Conservation (phyloP, 371 early-diverging fungal genomes). For the Apophysomyces ossiformis region DNA sequence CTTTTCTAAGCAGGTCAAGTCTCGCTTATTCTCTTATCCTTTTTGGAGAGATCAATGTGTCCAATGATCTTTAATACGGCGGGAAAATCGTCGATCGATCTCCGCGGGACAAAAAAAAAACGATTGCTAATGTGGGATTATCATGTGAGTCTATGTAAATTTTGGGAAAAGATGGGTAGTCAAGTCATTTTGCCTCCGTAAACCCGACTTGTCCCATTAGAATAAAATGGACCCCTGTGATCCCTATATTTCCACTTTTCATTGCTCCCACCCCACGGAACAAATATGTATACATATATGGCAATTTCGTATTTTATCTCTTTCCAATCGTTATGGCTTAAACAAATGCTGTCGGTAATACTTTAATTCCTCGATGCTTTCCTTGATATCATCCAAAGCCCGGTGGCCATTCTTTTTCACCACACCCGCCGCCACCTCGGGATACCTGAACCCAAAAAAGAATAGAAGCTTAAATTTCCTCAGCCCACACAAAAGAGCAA, state of each 20-base stretch:
- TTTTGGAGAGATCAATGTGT: too few relatives aligned
- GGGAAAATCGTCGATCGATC: conserved; percentile 9
- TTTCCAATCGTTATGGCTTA: conserved; percentile 4
- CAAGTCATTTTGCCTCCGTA: not conserved
- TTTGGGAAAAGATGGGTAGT: not conserved
- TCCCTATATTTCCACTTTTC: not conserved
- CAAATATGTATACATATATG: conserved; percentile 6
- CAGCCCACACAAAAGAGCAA: not conserved
- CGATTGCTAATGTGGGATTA: not conserved
- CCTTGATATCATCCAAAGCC: conserved; percentile 91
- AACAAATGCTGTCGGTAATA: conserved; percentile 72
- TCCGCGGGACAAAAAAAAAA: conserved; percentile 4
- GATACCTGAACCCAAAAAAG: conserved; percentile 28
- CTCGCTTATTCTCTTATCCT: too few relatives aligned
- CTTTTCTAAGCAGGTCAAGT: too few relatives aligned
- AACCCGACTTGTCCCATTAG: conserved; percentile 4
- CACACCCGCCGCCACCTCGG: conserved; percentile 50
- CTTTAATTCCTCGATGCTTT: conserved; percentile 86
- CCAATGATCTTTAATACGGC: not conserved
- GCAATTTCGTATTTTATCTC: not conserved
- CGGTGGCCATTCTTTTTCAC: conserved; percentile 67
- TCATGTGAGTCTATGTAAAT: not conserved
- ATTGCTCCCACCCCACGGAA: not conserved
- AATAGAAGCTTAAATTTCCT: too few relatives aligned
- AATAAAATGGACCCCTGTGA: not conserved